Conservation (phyloP, 495 filamentous ascomycete species). For the Hypoxylon crocopeplum region DNA sequence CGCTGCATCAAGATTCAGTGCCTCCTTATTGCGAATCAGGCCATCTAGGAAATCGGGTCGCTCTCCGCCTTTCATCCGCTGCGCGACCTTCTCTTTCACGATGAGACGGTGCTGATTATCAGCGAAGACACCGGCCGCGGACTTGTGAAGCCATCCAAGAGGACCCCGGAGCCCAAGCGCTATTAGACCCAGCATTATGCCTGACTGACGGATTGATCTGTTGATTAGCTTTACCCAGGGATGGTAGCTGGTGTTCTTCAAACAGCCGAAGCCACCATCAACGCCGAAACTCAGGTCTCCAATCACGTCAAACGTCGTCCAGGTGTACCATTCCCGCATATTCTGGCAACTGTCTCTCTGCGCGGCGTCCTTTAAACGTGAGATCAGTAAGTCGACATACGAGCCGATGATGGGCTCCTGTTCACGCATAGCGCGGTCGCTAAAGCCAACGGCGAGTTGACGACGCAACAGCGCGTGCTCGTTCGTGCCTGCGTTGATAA, state of each 20-base stretch:
- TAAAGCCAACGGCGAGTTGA: slow-evolving; percentile 51
- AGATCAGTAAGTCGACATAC: slow-evolving; percentile 48
- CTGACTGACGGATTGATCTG: slow-evolving; percentile 31
- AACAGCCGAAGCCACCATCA: slow-evolving; percentile 56
- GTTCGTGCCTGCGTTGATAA: slow-evolving; percentile 25
- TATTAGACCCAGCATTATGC: too few species aligned
- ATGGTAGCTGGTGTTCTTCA: slow-evolving; percentile 50
- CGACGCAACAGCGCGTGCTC: slow-evolving; percentile 47
- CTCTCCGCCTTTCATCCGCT: too few species aligned
- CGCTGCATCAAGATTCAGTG: slow-evolving; percentile 34
- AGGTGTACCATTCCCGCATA: slow-evolving; percentile 56
- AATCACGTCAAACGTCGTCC: slow-evolving; percentile 59
- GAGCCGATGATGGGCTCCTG: slow-evolving; percentile 44
- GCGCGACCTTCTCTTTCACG: too few species aligned
- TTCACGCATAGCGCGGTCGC: slow-evolving; percentile 44
- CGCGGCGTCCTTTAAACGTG: too few species aligned
- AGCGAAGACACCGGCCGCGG: too few species aligned
- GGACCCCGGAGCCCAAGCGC: too few species aligned
- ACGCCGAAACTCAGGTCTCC: slow-evolving; percentile 62
- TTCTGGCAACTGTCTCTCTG: slow-evolving; percentile 43
- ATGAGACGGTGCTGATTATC: too few species aligned
- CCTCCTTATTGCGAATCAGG: slow-evolving; percentile 46
- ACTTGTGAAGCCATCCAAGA: too few species aligned
- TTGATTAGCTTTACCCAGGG: slow-evolving; percentile 54
- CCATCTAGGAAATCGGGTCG: slow-evolving; percentile 49